Conservation (phyloP, 257 asterid genomes). For the Datura wrightii region DNA sequence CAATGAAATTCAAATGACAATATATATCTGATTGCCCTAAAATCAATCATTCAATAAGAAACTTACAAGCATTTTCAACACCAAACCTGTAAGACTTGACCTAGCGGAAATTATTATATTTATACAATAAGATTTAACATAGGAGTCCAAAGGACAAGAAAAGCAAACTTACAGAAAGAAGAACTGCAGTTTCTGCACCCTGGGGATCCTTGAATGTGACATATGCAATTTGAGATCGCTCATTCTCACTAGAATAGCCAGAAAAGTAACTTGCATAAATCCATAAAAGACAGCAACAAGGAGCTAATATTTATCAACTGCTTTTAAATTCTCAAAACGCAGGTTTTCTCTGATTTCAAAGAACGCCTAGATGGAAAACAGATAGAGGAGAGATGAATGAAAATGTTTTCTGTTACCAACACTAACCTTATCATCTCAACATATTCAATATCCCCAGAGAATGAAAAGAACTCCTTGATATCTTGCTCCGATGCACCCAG, state of each 20-base stretch:
- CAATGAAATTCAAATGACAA: slow-evolving; percentile 5
- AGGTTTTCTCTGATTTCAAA: background rate
- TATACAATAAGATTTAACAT: background rate
- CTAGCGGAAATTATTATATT: background rate
- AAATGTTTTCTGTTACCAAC: background rate
- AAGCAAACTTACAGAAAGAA: slow-evolving; percentile 60
- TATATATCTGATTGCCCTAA: background rate
- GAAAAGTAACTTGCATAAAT: background rate
- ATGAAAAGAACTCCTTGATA: slow-evolving; percentile 76
- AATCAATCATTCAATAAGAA: background rate
- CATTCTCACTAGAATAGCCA: slow-evolving; percentile 54
- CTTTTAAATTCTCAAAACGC: background rate
- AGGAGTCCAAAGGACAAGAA: background rate
- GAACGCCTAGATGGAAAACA: background rate
- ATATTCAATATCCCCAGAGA: slow-evolving; percentile 69
- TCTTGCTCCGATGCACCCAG: slow-evolving; percentile 63
- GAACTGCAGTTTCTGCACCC: slow-evolving; percentile 73
- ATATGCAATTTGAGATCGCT: slow-evolving; percentile 62
- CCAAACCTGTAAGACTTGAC: background rate
- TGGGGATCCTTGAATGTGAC: slow-evolving; percentile 68
- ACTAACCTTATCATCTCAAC: slow-evolving; percentile 65
- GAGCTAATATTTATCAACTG: slow-evolving; percentile 24
- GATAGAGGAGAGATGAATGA: background rate
- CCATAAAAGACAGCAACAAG: background rate
- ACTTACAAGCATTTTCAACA: slow-evolving; percentile 13